Base-by-base conservation (phyloP, 164 flowering plant species). In the Tetrastigma voinierianum region DNA sequence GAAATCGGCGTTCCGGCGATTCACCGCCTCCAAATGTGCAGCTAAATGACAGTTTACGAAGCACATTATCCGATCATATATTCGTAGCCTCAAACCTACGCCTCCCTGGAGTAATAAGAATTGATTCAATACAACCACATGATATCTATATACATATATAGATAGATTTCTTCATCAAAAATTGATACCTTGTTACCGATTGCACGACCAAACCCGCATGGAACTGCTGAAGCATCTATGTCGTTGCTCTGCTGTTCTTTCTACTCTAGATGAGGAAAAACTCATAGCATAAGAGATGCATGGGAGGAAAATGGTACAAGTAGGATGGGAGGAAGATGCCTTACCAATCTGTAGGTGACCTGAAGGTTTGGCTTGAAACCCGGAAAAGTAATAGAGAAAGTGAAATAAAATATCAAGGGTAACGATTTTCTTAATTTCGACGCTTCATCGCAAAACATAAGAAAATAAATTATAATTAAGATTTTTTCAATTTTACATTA, bases 201-300 rank as follows among this genome's bases (percentile, higher is more conserved):
- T 52, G 99, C 93, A 74, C 96, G 97, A 21, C 99, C 99, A 67
- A 93, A 82, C 49, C 99, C 99, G 79, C 99, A 96, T 56, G 99
- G 88, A 71, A 96, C 98, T 58, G 98, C 99, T 46, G 85, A 93
- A 64, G 86, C 98, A 77, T 91, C 99, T 51, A 96, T 78, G 67
- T 96, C 99, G 24, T 98, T 66, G 80, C 74, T 69, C 85, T 79
- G 25, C 90, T 83, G 68, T 65, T 80, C 70, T 85, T 93, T 74
- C 96, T 43, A 89, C 90, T 98, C 98, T 96, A 66, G 49, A 60
- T 32, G 18, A 64, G 17, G 47, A 61, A 70, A 1, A 64, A 53
- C 23, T 67, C 46, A 51, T 24, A 46, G 21, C 40, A 65, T 60
- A 69, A 59, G 25, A 57, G 3, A 52, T 11, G 44, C n/a, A n/a